phyloP scores from a whole-genome alignment of 148 eudicot genomes.

The Vaccinium myrtillus region DNA sequence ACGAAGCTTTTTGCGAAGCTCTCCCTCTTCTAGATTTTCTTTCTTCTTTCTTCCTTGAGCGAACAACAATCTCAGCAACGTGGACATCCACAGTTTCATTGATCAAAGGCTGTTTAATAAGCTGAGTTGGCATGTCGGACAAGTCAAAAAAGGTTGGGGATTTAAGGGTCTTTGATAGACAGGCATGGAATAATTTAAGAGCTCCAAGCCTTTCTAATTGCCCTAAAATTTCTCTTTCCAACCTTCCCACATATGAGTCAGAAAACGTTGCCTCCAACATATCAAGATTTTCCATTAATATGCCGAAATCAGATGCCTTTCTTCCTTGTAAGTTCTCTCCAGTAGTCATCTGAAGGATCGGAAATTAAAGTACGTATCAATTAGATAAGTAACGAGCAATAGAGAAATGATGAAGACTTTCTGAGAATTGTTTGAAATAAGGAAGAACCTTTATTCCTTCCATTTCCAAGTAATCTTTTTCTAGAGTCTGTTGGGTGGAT shows the following conservation, averaged over 20 bases:
- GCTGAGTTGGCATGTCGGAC: slow-evolving; percentile 27
- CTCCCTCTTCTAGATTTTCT: slow-evolving; percentile 55
- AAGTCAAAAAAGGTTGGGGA: slow-evolving; percentile 26
- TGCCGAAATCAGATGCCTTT: slow-evolving; percentile 46
- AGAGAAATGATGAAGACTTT: not conserved
- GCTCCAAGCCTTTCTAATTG: slow-evolving; percentile 83
- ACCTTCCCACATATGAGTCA: slow-evolving; percentile 46
- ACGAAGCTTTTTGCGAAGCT: slow-evolving; percentile 23
- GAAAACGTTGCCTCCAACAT: slow-evolving; percentile 57
- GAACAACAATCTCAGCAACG: slow-evolving; percentile 36
- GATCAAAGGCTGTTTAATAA: slow-evolving; percentile 23
- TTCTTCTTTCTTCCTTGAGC: slow-evolving; percentile 60
- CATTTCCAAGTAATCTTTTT: slow-evolving; percentile 43
- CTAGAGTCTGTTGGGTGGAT: slow-evolving; percentile 43
- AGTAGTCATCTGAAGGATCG: slow-evolving; percentile 23
- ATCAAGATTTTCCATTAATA: slow-evolving; percentile 64
- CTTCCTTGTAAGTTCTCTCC: slow-evolving; percentile 38
- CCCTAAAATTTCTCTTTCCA: slow-evolving; percentile 66
- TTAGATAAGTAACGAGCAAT: not conserved
- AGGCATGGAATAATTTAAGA: slow-evolving; percentile 53
- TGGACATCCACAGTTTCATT: slow-evolving; percentile 19
- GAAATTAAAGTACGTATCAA: not conserved
- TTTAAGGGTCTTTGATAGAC: slow-evolving; percentile 51
- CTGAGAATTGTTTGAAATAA: not conserved
- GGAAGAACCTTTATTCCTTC: slow-evolving; percentile 38